These are phyloP conservation scores for Elsinoe fawcettii DNA, from an alignment of 2,329 filamentous ascomycete genomes.

Conservation along the genomic window DNA sequence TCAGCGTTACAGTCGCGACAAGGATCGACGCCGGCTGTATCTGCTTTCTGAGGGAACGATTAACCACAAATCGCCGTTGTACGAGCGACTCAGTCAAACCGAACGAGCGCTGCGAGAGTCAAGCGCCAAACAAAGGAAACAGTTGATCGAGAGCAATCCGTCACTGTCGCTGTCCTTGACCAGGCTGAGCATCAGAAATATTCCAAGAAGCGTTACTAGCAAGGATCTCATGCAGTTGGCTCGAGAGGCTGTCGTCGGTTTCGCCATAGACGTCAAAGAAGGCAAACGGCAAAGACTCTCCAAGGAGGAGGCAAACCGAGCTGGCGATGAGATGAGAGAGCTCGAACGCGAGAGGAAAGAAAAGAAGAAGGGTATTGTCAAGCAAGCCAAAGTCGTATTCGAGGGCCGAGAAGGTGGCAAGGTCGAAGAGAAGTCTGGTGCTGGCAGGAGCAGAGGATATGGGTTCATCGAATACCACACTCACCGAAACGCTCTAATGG, in stretches of 20 bases:
- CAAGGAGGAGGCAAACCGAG: slow-evolving; percentile 79
- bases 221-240: slow-evolving; percentile 90
- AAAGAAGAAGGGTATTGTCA: slow-evolving; percentile 80
- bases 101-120: slow-evolving; percentile 85
- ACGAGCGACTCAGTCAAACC: slow-evolving; percentile 63
- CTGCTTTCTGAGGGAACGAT: slow-evolving; percentile 82
- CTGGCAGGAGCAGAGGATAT: slow-evolving; percentile 81
- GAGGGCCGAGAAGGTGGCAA: slow-evolving; percentile 82
- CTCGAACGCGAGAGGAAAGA: slow-evolving; percentile 71
- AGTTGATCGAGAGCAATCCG: slow-evolving; percentile 84
- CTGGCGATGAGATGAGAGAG: slow-evolving; percentile 69
- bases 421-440: slow-evolving; percentile 66
- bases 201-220: slow-evolving; percentile 72
- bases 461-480: slow-evolving; percentile 96
- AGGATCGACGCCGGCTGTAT: slow-evolving; percentile 85
- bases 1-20: slow-evolving; percentile 59
- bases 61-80: slow-evolving; percentile 66
- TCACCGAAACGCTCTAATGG: slow-evolving; percentile 91
- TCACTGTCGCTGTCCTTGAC: slow-evolving; percentile 82
- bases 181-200: slow-evolving; percentile 82
- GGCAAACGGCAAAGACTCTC: slow-evolving; percentile 69
- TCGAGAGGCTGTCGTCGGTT: slow-evolving; percentile 85
- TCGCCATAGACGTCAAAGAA: slow-evolving; percentile 79
- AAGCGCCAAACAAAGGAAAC: slow-evolving; percentile 78
- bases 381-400: slow-evolving; percentile 90